Conservation (phyloP, 177 flowering plant genomes). For the Vitis hybrid region DNA sequence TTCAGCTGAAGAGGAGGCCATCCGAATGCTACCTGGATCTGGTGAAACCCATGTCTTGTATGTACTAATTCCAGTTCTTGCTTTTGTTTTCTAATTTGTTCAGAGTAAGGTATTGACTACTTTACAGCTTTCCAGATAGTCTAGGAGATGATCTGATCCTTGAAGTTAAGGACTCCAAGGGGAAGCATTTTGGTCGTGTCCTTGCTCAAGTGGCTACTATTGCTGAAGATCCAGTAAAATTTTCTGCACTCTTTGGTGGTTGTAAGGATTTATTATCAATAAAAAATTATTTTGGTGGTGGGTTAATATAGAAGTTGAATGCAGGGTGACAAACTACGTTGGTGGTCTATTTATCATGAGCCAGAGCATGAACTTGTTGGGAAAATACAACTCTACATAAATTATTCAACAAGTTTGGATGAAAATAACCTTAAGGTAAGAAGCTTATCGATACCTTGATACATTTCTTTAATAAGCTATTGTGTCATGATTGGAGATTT, state of each 20-base stretch:
- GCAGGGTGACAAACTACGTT: slow-evolving; percentile 88
- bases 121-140: slow-evolving; percentile 90
- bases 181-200: slow-evolving; percentile 76
- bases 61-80: slow-evolving; percentile 27
- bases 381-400: slow-evolving; percentile 70
- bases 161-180: slow-evolving; percentile 82
- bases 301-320: slow-evolving; percentile 22
- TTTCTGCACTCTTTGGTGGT: neutral
- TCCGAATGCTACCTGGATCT: slow-evolving; percentile 92
- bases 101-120: slow-evolving; percentile 16
- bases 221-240: slow-evolving; percentile 75
- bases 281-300: neutral
- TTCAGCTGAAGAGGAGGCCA: slow-evolving; percentile 67
- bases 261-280: neutral
- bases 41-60: slow-evolving; percentile 95
- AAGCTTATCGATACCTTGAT: neutral
- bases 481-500: neutral
- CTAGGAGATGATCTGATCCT: slow-evolving; percentile 84
- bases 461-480: neutral
- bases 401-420: slow-evolving; percentile 71
- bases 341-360: slow-evolving; percentile 90
- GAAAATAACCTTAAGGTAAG: slow-evolving; percentile 78
- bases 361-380: slow-evolving; percentile 93
- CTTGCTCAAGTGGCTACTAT: slow-evolving; percentile 84
- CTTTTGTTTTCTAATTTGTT: neutral